Conservation (phyloP, 2,329 filamentous ascomycete genomes). For the Xylariaceae sp. region DNA sequence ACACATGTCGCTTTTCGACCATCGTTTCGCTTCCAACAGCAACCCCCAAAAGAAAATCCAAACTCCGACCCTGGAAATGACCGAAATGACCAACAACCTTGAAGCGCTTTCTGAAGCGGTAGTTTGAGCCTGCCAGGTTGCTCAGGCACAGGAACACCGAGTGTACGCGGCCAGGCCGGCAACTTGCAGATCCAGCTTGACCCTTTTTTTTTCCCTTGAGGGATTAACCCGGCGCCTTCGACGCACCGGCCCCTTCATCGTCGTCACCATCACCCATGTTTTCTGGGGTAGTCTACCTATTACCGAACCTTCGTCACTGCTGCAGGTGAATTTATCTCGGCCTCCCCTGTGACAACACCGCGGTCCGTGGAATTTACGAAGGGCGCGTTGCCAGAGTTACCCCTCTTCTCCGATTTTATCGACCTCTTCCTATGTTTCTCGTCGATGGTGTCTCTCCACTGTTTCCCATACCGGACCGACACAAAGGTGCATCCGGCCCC, state of each 20-base stretch:
- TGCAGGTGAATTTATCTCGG: not conserved
- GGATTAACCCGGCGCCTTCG: conserved; percentile 6
- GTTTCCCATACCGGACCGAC: conserved; percentile 37
- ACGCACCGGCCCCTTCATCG: conserved; percentile 1
- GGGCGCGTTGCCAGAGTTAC: not conserved
- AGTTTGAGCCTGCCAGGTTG: not conserved
- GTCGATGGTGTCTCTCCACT: conserved; percentile 37
- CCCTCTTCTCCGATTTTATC: conserved; percentile 16
- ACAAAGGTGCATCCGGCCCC: conserved; percentile 35
- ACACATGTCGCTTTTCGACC: conserved; percentile 1
- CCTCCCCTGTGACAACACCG: conserved; percentile 2
- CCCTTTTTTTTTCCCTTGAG: not conserved
- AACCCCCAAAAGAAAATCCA: not conserved
- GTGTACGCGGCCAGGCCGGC: conserved; percentile 13
- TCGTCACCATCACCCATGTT: conserved; percentile 11
- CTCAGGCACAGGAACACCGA: not conserved
- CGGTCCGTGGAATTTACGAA: conserved; percentile 1
- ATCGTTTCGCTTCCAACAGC: not conserved
- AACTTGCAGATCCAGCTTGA: conserved; percentile 11
- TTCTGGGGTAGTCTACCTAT: not conserved
- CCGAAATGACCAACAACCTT: too few species aligned
- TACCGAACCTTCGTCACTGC: not conserved
- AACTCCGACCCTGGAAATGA: not conserved
- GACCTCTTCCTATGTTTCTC: conserved; percentile 23
- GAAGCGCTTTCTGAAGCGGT: not conserved